Conservation (phyloP, 2,329 filamentous ascomycete species). For the Trichoderma citrinoviride region DNA sequence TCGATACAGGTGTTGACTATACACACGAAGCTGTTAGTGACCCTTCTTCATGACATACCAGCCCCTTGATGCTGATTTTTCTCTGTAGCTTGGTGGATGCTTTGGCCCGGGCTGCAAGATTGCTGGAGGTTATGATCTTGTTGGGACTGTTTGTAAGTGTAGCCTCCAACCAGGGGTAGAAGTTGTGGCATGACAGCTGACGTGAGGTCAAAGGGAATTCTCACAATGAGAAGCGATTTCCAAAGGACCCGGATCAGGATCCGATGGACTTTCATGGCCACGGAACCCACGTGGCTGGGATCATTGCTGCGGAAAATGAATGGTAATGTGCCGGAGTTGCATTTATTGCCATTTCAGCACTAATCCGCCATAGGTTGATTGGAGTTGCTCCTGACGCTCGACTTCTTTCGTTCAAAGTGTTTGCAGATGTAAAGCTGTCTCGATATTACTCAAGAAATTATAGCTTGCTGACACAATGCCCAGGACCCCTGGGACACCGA, state of each 20-base stretch:
- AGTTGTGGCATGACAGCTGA: neutral
- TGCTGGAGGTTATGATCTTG: constrained; percentile 40
- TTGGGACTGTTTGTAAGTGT: constrained; percentile 34
- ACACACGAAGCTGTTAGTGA: constrained; percentile 37
- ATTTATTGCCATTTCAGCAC: too few relatives aligned
- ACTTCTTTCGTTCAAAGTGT: constrained; percentile 45
- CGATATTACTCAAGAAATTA: neutral
- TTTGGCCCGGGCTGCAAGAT: constrained; percentile 41
- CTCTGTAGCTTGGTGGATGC: constrained; percentile 38
- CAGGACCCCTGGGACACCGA: constrained; percentile 34
- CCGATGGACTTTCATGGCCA: constrained; percentile 28
- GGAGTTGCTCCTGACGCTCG: constrained; percentile 47
- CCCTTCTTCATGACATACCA: neutral
- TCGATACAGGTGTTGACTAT: constrained; percentile 43
- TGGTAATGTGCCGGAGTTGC: constrained; percentile 25
- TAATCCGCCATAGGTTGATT: constrained; percentile 34
- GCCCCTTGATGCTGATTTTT: neutral
- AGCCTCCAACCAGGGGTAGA: too few relatives aligned
- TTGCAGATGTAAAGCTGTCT: constrained; percentile 34
- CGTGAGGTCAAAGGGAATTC: constrained; percentile 29
- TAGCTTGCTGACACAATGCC: neutral
- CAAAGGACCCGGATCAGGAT: constrained; percentile 35
- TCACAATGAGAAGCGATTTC: constrained; percentile 31
- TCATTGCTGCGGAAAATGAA: constrained; percentile 46
- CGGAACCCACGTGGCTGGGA: constrained; percentile 42